Conservation (phyloP, 2,329 filamentous ascomycete genomes). For the Lecanosticta acicola region DNA sequence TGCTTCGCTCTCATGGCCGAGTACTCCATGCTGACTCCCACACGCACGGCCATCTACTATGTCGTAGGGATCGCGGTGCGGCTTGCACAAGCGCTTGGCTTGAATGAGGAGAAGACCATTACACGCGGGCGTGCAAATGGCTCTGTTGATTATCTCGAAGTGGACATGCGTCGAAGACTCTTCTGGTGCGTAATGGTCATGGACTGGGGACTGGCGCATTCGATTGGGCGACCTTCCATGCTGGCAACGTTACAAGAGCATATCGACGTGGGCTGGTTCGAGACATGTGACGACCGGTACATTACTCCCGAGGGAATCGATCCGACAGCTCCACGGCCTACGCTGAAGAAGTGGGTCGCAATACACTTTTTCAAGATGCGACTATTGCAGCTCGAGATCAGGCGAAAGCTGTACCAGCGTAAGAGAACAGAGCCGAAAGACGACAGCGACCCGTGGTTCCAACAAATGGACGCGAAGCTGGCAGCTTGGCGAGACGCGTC, state of each 20-base stretch:
- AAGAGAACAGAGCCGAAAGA: constrained; percentile 70
- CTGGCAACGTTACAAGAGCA: constrained; percentile 78
- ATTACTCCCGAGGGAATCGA: constrained; percentile 74
- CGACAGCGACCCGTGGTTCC: constrained; percentile 83
- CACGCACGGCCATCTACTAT: constrained; percentile 87
- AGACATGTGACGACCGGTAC: constrained; percentile 72
- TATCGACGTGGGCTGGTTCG: constrained; percentile 80
- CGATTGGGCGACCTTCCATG: constrained; percentile 77
- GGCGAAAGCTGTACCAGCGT: constrained; percentile 77
- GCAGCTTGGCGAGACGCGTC: constrained; percentile 71
- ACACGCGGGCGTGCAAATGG: constrained; percentile 55
- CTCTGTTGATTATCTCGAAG: constrained; percentile 62
- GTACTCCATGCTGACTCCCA: constrained; percentile 89
- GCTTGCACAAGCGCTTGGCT: constrained; percentile 80
- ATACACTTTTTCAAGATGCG: constrained; percentile 95
- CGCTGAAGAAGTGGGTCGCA: constrained; percentile 78
- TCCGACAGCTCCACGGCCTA: constrained; percentile 57
- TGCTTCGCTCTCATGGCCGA: constrained; percentile 82
- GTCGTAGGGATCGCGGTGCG: constrained; percentile 82
- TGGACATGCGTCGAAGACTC: constrained; percentile 83
- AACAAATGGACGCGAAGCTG: constrained; percentile 70
- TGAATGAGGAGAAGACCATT: constrained; percentile 86
- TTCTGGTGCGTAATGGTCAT: constrained; percentile 85
- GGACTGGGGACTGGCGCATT: constrained; percentile 83
- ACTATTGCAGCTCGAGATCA: constrained; percentile 78